phyloP scores from a whole-genome alignment of 306 rosid species.

The Casuarina glauca region DNA sequence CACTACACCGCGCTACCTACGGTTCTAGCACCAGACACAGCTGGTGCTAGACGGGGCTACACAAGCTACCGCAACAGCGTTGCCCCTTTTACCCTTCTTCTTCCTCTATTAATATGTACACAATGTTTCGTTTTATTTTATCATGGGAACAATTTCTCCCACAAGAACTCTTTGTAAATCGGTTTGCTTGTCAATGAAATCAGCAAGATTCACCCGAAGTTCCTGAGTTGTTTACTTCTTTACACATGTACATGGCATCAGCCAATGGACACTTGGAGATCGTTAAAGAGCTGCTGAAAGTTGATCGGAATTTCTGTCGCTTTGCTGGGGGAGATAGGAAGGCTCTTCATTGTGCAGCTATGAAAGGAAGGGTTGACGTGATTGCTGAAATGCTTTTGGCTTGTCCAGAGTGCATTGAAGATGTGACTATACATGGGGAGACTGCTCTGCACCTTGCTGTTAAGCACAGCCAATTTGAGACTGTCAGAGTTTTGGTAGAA shows the following conservation, averaged over 20 bases:
- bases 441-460: conserved; percentile 37
- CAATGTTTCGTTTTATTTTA: too few relatives aligned
- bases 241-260: conserved; percentile 22
- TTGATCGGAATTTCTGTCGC: conserved; percentile 28
- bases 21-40: too few relatives aligned
- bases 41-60: too few relatives aligned
- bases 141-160: too few relatives aligned
- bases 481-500: conserved; percentile 13
- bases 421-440: conserved; percentile 25
- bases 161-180: too few relatives aligned
- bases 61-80: too few relatives aligned
- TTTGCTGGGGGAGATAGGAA: conserved; percentile 24
- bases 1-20: too few relatives aligned
- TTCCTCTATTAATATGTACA: too few relatives aligned
- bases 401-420: conserved; percentile 35
- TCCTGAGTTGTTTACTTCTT: too few relatives aligned
- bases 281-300: conserved; percentile 27
- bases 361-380: conserved; percentile 28
- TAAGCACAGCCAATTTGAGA: conserved; percentile 28
- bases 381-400: conserved; percentile 26
- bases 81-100: too few relatives aligned
- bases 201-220: too few relatives aligned
- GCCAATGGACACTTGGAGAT: conserved; percentile 36
- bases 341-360: conserved; percentile 41
- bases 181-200: too few relatives aligned